These are phyloP conservation scores for Huntiella abstrusa DNA, from an alignment of 2,329 filamentous ascomycete genomes.

Conservation along the genomic window DNA sequence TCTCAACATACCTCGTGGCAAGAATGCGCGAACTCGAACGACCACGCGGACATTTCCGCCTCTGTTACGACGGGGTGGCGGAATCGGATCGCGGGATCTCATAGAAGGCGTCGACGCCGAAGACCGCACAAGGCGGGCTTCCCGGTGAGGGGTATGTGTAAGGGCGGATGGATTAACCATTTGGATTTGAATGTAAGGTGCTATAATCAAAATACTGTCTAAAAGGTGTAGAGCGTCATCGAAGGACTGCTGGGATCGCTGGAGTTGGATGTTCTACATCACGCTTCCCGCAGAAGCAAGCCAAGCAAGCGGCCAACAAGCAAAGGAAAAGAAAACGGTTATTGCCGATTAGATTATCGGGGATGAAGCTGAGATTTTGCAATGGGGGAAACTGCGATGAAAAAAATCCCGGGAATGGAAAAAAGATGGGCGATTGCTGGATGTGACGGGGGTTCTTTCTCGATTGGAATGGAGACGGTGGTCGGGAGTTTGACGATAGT, in stretches of 20 bases:
- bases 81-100: slow-evolving; percentile 49
- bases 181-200: slow-evolving; percentile 20
- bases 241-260: slow-evolving; percentile 15
- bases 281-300: slow-evolving; percentile 6
- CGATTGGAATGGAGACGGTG: too few relatives aligned
- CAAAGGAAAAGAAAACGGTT: background rate
- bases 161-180: slow-evolving; percentile 23
- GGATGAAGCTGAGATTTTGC: too few relatives aligned
- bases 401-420: background rate
- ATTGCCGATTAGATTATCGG: too few relatives aligned
- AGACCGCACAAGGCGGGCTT: slow-evolving; percentile 30
- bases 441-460: too few relatives aligned
- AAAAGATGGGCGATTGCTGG: background rate
- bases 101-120: slow-evolving; percentile 64
- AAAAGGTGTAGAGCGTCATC: slow-evolving; percentile 15
- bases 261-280: slow-evolving; percentile 24
- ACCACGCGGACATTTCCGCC: slow-evolving; percentile 70
- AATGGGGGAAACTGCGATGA: background rate
- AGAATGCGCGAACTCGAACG: slow-evolving; percentile 60
- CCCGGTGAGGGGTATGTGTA: slow-evolving; percentile 26
- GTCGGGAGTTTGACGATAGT: too few relatives aligned
- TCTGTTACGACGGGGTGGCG: slow-evolving; percentile 35
- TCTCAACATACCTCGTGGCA: slow-evolving; percentile 47
- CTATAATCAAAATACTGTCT: slow-evolving; percentile 18
- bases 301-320: background rate